These are phyloP conservation scores for Cystofilobasidium macerans DNA, from an alignment of 768 basidiomycete species.

Conservation along the genomic window DNA sequence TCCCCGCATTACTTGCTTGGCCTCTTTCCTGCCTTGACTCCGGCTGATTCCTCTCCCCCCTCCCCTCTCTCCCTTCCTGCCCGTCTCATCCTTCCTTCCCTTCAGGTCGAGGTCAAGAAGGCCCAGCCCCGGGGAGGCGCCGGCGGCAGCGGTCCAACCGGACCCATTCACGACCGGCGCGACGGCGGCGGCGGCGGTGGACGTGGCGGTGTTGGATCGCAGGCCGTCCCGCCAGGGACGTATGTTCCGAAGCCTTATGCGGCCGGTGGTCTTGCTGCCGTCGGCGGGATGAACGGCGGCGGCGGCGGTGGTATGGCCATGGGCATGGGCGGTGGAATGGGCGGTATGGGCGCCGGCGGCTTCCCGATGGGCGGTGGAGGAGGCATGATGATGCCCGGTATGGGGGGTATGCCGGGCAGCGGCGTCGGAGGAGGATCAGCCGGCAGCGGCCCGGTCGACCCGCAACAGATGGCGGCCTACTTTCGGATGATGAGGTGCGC, in stretches of 20 bases:
- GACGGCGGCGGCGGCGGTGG: neutral
- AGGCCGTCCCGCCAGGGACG: conserved; percentile 31
- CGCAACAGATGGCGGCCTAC: conserved; percentile 78
- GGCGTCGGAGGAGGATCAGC: too few species aligned
- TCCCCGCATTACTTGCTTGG: neutral
- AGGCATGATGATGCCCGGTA: neutral
- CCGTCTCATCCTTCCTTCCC: neutral
- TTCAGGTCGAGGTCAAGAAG: conserved; percentile 89
- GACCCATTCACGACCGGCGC: neutral
- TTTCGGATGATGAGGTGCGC: conserved; percentile 73
- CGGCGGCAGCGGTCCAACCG: conserved; percentile 16
- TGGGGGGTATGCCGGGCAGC: conserved; percentile 20
- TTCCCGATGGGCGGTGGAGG: neutral
- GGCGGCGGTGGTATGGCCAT: conserved; percentile 21
- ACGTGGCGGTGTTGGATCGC: neutral
- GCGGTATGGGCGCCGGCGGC: conserved; percentile 6
- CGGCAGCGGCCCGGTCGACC: conserved; percentile 53
- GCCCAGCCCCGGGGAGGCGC: conserved; percentile 64
- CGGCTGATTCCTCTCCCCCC: too few species aligned
- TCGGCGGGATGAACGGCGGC: conserved; percentile 17
- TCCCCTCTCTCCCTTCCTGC: neutral
- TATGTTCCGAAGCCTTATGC: conserved; percentile 18
- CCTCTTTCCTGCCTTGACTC: conserved; percentile 15
- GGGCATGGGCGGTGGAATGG: conserved; percentile 17
- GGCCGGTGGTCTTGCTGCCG: neutral